These are phyloP conservation scores for Artemisia argyi DNA, from an alignment of 129 eudicot genomes.

Conservation along the genomic window DNA sequence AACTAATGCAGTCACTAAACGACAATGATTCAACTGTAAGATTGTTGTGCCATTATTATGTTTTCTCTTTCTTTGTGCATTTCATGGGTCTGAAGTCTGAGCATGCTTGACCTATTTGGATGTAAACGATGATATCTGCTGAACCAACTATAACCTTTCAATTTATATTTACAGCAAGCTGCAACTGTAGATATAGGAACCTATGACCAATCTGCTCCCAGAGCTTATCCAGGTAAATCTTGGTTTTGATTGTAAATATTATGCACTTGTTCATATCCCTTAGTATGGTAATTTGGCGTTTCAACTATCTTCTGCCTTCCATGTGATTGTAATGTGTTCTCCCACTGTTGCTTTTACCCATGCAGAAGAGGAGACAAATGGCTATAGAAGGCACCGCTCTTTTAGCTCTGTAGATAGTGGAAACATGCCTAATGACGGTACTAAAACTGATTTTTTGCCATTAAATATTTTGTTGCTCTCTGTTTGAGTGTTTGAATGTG, in stretches of 20 bases:
- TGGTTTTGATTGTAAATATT: slow-evolving; percentile 7
- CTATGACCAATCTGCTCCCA: slow-evolving; percentile 70
- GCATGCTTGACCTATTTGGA: slow-evolving; percentile 6
- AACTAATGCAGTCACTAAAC: slow-evolving; percentile 85
- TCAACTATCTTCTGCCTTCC: slow-evolving; percentile 14
- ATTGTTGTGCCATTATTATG: slow-evolving; percentile 23
- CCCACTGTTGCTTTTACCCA: slow-evolving; percentile 17
- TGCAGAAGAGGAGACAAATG: slow-evolving; percentile 62
- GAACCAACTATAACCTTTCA: slow-evolving; percentile 22
- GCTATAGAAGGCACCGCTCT: slow-evolving; percentile 54
- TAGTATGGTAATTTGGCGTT: background rate
- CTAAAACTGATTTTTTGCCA: background rate
- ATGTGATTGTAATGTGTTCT: slow-evolving; percentile 23
- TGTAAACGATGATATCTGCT: slow-evolving; percentile 15
- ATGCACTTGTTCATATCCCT: slow-evolving; percentile 1
- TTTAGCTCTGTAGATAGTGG: slow-evolving; percentile 55
- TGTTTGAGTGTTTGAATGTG: background rate
- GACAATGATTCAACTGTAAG: slow-evolving; percentile 85
- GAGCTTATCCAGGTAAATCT: slow-evolving; percentile 56
- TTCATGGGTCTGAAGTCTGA: background rate
- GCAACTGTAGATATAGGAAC: slow-evolving; percentile 88
- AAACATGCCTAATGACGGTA: slow-evolving; percentile 62
- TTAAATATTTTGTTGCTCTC: background rate
- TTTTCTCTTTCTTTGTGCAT: slow-evolving; percentile 5
- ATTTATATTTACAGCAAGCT: slow-evolving; percentile 43